These are phyloP conservation scores for Fusarium temperatum DNA, from an alignment of 2,329 filamentous ascomycete genomes.

Conservation along the genomic window DNA sequence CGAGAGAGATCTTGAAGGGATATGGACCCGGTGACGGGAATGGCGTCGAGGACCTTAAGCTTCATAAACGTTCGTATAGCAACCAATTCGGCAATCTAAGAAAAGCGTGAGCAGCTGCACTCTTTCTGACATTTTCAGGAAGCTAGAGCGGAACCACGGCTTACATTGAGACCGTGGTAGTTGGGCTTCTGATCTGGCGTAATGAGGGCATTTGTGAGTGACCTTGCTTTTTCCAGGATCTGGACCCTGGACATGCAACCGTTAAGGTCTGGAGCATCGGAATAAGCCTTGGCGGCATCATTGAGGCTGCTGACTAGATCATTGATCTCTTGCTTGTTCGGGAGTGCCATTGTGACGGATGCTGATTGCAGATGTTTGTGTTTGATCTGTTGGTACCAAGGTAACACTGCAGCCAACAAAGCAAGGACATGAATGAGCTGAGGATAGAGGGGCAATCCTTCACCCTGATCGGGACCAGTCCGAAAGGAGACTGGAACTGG, in stretches of 20 bases:
- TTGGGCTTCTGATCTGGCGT: conserved; percentile 45
- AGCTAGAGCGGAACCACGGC: background rate
- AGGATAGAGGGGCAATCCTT: background rate
- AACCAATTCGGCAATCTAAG: conserved; percentile 44
- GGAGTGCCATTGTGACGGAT: conserved; percentile 20
- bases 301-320: conserved; percentile 30
- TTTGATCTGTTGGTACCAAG: background rate
- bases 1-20: conserved; percentile 41
- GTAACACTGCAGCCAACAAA: background rate
- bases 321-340: conserved; percentile 31
- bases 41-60: conserved; percentile 44
- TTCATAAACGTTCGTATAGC: conserved; percentile 45
- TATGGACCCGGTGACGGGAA: conserved; percentile 40
- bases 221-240: conserved; percentile 41
- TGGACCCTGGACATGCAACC: conserved; percentile 41
- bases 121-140: too few relatives aligned
- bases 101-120: background rate
- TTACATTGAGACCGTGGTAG: conserved; percentile 46
- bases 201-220: conserved; percentile 41
- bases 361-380: background rate
- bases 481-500: background rate
- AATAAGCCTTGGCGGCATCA: conserved; percentile 34
- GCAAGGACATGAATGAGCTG: background rate
- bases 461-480: background rate
- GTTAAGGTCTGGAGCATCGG: conserved; percentile 35